These are phyloP conservation scores for Cyclotella atomus DNA, from an alignment of 108 stramenopile genomes.

Conservation along the genomic window DNA sequence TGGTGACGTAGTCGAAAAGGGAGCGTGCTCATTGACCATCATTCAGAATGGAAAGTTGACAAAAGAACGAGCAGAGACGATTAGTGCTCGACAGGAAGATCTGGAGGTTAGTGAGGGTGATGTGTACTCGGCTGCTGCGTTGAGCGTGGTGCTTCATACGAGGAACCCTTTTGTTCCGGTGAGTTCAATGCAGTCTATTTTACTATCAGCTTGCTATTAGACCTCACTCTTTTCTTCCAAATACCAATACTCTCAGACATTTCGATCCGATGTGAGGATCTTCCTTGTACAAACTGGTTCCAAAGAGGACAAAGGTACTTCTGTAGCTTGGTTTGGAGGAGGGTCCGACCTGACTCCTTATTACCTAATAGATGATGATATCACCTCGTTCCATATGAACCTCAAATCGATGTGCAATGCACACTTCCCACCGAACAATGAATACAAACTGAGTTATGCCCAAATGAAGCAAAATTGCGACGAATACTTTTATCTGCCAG, in stretches of 20 bases:
- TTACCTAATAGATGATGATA: conserved; percentile 88
- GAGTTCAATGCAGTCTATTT: conserved; percentile 9
- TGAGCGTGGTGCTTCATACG: conserved; percentile 90
- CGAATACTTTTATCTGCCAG: conserved; percentile 94
- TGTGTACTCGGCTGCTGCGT: conserved; percentile 87
- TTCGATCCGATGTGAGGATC: conserved; percentile 91
- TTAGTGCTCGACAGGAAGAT: conserved; percentile 64
- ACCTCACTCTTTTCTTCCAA: neutral
- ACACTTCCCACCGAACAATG: conserved; percentile 49
- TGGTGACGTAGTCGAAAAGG: conserved; percentile 92
- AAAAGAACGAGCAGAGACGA: conserved; percentile 75
- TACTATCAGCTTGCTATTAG: neutral
- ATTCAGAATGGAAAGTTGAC: conserved; percentile 70
- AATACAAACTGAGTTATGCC: conserved; percentile 55
- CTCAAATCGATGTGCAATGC: conserved; percentile 67
- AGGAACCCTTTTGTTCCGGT: conserved; percentile 68
- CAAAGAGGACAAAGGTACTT: neutral
- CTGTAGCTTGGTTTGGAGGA: conserved; percentile 77
- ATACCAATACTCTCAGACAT: conserved; percentile 55
- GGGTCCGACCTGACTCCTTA: conserved; percentile 94
- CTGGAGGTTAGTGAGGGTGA: conserved; percentile 72
- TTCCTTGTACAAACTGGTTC: conserved; percentile 59
- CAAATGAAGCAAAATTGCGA: conserved; percentile 83
- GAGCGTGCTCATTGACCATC: conserved; percentile 89
- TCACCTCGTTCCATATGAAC: conserved; percentile 72